Conservation (phyloP, 352 stramenopile genomes). For the Phytopythium mirpurense region DNA sequence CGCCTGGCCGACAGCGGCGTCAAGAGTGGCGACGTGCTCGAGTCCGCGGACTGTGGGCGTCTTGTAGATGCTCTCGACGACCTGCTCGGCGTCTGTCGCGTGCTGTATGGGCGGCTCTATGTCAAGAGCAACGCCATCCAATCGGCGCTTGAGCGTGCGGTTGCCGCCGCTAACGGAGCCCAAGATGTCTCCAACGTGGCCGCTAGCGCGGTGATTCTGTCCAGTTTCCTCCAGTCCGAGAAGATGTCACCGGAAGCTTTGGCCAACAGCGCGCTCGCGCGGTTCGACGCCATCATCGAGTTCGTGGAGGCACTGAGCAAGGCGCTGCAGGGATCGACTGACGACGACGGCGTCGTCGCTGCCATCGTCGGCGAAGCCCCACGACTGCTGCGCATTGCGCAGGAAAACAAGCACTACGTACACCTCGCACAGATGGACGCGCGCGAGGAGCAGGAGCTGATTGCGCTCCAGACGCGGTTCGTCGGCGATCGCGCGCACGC, state of each 20-base stretch:
- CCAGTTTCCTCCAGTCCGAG: constrained; percentile 15
- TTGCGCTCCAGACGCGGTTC: constrained; percentile 26
- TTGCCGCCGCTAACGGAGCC: not conserved
- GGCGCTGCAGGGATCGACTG: constrained; percentile 10
- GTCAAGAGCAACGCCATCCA: constrained; percentile 13
- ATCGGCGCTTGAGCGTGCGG: constrained; percentile 5
- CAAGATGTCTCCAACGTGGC: no score
- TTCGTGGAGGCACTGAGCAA: constrained; percentile 29
- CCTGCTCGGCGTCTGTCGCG: constrained; percentile 19
- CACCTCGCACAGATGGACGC: constrained; percentile 18
- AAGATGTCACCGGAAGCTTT: constrained; percentile 17
- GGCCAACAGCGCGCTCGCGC: constrained; percentile 15
- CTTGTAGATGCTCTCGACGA: constrained; percentile 22
- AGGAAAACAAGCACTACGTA: constrained; percentile 28
- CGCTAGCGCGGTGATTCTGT: constrained; percentile 9
- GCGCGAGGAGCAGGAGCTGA: constrained; percentile 24
- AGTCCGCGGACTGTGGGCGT: constrained; percentile 11
- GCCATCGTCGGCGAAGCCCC: constrained; percentile 16
- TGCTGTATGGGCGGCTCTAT: constrained; percentile 21
- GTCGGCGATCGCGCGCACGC: constrained; percentile 12
- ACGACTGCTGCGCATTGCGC: constrained; percentile 20
- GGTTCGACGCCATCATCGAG: constrained; percentile 26
- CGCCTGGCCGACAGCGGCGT: constrained; percentile 2
- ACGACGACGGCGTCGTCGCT: constrained; percentile 3
- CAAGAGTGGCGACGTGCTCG: constrained; percentile 5